phyloP scores from a whole-genome alignment of 176 grass and related monocot genomes.

The Oryza brachyantha region DNA sequence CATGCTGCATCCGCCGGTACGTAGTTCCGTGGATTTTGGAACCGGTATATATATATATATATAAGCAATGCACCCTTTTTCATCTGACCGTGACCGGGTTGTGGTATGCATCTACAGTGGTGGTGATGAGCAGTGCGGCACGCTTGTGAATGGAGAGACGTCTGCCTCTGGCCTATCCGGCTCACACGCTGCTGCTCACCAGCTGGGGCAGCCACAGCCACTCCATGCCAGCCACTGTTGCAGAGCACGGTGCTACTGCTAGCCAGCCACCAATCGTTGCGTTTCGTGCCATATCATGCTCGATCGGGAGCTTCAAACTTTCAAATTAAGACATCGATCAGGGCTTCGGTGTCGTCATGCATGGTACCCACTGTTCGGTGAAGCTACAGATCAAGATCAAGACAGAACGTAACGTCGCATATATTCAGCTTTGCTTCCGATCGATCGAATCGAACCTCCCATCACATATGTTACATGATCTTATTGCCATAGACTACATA shows the following conservation, averaged over 20 bases:
- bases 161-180: neutral
- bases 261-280: neutral
- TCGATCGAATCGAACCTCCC: neutral
- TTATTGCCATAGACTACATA: slow-evolving; percentile 9
- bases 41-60: too few species aligned
- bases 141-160: neutral
- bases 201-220: neutral
- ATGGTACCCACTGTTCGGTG: neutral
- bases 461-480: neutral
- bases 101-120: neutral
- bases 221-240: neutral
- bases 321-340: neutral
- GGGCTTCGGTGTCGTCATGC: neutral
- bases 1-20: neutral
- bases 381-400: neutral
- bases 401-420: neutral
- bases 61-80: neutral
- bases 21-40: neutral
- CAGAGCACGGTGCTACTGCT: neutral
- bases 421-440: slow-evolving; percentile 14
- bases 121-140: neutral
- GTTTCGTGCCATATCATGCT: neutral
- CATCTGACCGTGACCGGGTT: neutral
- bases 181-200: neutral
- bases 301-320: neutral